Conservation (phyloP, 2,329 filamentous ascomycete genomes). For the Trichoderma sp. region DNA sequence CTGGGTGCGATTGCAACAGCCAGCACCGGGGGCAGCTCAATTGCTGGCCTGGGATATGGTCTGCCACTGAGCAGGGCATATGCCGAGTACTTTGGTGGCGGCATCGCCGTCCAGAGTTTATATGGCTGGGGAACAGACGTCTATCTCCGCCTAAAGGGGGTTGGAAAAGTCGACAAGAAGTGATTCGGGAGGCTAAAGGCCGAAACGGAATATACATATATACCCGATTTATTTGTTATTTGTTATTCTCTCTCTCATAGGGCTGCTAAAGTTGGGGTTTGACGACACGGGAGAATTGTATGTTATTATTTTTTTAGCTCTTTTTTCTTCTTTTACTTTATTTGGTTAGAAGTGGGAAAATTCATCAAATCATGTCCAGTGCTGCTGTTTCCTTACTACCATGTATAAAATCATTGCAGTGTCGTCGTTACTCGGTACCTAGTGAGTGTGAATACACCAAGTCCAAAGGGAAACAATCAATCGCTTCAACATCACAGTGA, state of each 20-base stretch:
- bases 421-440: not conserved
- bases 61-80: slow-evolving; percentile 88
- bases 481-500: not conserved
- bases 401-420: not conserved
- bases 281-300: not conserved
- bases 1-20: slow-evolving; percentile 72
- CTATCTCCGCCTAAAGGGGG: slow-evolving; percentile 62
- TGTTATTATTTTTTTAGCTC: not conserved
- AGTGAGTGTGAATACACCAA: not conserved
- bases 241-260: not conserved
- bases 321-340: not conserved
- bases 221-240: not conserved
- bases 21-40: slow-evolving; percentile 72
- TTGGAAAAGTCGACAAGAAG: slow-evolving; percentile 49
- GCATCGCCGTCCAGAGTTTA: slow-evolving; percentile 89
- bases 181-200: not conserved
- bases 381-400: not conserved
- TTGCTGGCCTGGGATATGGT: slow-evolving; percentile 91
- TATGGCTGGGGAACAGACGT: slow-evolving; percentile 86
- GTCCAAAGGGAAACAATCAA: not conserved
- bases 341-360: not conserved
- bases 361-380: not conserved
- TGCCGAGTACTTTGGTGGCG: slow-evolving; percentile 96
- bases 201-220: not conserved
- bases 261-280: not conserved